Evolutionary conservation across 805 yeast genomes (phyloP).

Genomic region (Ogataea dorogensis): DNA sequence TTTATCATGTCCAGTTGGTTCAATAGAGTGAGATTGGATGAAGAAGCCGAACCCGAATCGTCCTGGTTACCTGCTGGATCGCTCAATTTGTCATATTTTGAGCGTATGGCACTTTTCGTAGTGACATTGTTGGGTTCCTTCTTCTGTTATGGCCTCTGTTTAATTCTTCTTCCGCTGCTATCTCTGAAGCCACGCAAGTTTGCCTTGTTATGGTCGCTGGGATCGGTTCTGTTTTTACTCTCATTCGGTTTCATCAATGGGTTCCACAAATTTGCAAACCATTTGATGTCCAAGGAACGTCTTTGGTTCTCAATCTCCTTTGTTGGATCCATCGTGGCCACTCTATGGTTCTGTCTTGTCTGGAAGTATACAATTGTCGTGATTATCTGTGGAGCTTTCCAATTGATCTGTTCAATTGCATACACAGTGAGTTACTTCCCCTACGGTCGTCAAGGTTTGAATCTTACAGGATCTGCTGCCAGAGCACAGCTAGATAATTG

Average conservation of each 20-base stretch:
- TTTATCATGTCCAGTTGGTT: conserved; percentile 8
- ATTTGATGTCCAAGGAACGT: conserved; percentile 67
- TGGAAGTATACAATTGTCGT: conserved; percentile 67
- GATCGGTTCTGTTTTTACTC: conserved; percentile 73
- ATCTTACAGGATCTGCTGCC: conserved; percentile 54
- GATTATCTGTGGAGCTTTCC: conserved; percentile 64
- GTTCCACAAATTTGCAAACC: conserved; percentile 65
- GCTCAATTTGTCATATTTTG: conserved; percentile 65
- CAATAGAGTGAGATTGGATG: conserved; percentile 5
- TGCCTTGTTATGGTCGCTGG: conserved; percentile 82
- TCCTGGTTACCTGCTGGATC: conserved; percentile 12
- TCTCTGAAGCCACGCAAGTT: conserved; percentile 84
- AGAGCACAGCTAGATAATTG: conserved; percentile 31
- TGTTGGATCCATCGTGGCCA: conserved; percentile 68
- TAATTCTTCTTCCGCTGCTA: conserved; percentile 77
- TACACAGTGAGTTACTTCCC: conserved; percentile 90
- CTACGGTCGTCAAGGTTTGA: conserved; percentile 73
- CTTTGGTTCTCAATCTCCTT: conserved; percentile 72
- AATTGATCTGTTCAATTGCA: conserved; percentile 77
- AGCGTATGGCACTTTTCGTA: conserved; percentile 70
- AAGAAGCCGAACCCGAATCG: conserved; percentile 6
- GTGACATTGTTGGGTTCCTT: conserved; percentile 69
- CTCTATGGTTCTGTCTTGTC: conserved; percentile 68
- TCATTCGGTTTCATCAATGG: conserved; percentile 90
- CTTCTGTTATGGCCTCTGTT: conserved; percentile 74